phyloP scores from a whole-genome alignment of 2,329 filamentous ascomycete genomes.

The Albophoma yamanashiensis region DNA sequence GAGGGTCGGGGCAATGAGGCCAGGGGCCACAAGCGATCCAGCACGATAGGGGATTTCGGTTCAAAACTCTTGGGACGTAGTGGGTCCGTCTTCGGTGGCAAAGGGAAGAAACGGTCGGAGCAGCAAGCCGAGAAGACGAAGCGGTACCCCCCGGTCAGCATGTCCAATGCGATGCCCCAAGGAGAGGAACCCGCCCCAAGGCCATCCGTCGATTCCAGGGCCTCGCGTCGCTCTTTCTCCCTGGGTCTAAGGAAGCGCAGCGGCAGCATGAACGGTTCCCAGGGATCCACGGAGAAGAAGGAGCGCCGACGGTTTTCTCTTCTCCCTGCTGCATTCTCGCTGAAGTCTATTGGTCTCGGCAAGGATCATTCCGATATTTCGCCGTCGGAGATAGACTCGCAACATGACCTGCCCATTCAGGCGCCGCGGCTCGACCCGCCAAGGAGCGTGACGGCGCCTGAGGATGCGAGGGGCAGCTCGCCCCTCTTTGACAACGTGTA shows the following conservation, averaged over 20 bases:
- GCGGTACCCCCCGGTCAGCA: conserved; percentile 83
- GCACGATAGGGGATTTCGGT: conserved; percentile 69
- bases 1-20: conserved; percentile 34
- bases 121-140: conserved; percentile 49
- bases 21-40: conserved; percentile 57
- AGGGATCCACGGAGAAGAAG: conserved; percentile 45
- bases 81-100: conserved; percentile 67
- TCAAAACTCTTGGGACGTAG: conserved; percentile 79
- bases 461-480: conserved; percentile 22
- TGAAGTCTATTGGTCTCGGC: conserved; percentile 52
- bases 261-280: conserved; percentile 51
- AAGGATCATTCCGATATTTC: conserved; percentile 33
- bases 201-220: conserved; percentile 59
- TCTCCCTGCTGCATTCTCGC: conserved; percentile 51
- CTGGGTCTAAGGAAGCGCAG: conserved; percentile 61
- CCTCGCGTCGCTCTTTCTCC: conserved; percentile 59
- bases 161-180: conserved; percentile 61
- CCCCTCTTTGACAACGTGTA: conserved; percentile 29
- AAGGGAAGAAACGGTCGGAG: conserved; percentile 40
- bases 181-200: conserved; percentile 41
- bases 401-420: conserved; percentile 42
- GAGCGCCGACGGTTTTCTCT: conserved; percentile 60
- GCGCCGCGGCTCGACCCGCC: conserved; percentile 22
- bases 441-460: conserved; percentile 22
- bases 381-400: conserved; percentile 36